Evolutionary conservation across 768 basidiomycete genomes (phyloP).

Genomic region (Pseudohyphozyma bogoriensis): DNA sequence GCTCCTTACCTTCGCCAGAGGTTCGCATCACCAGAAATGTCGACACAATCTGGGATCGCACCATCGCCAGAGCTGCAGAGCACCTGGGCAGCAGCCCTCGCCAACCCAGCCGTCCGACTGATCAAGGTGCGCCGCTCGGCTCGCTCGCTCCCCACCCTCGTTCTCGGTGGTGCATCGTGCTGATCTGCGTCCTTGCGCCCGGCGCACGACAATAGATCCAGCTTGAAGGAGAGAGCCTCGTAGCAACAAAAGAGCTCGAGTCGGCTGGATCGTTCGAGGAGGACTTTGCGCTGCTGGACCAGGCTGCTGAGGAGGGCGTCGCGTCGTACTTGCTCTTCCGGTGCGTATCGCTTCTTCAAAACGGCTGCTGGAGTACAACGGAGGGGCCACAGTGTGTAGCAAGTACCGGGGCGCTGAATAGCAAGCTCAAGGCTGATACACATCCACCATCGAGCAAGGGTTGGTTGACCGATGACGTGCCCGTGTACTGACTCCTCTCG

Average conservation of each 20-base stretch:
- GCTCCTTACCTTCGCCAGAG: no score
- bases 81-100: background rate
- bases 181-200: no score
- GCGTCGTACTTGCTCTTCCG: constrained; percentile 71
- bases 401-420: no score
- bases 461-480: no score
- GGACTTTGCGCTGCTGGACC: constrained; percentile 49
- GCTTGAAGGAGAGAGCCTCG: constrained; percentile 13
- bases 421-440: no score
- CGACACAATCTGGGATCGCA: constrained; percentile 14
- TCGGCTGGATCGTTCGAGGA: constrained; percentile 41
- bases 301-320: constrained; percentile 49
- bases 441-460: no score
- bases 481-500: background rate
- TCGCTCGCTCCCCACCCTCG: background rate
- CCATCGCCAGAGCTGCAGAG: background rate
- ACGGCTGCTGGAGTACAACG: no score
- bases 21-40: constrained; percentile 8
- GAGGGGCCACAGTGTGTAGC: background rate
- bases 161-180: no score
- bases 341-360: constrained; percentile 42
- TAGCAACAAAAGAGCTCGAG: background rate
- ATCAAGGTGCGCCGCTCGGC: constrained; percentile 31
- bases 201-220: constrained; percentile 6
- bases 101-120: background rate